Base-by-base conservation (phyloP, 129 eudicot species). In the Pulicaria dysenterica region DNA sequence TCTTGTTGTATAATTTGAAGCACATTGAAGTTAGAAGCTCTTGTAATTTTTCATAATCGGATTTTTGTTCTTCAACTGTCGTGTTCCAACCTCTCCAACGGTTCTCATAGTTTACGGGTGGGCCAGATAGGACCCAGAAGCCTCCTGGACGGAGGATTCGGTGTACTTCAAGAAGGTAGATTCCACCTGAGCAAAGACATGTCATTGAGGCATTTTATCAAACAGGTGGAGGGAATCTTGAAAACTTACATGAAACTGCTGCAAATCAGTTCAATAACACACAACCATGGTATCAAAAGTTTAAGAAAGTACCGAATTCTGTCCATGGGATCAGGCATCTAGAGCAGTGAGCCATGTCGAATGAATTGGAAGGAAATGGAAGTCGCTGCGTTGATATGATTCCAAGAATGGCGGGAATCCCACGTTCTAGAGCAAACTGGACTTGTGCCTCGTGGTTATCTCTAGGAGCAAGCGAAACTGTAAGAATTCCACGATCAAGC, bases 21-120 rank as follows among this genome's bases (percentile, higher is more conserved):
- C 98, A 94, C 98, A 90, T 85, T 6, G 98, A 76, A 34, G 91
- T 90, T 37, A 94, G 85, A 73, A 94, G 72, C 10, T 90, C 95
- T 72, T 88, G 92, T 69, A 94, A 37, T 73, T 94, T 94, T 39
- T 94, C 95, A 19, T 85, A 94, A 72, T 94, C 92, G 12, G 95
- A 75, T 84, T 79, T 90, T 74, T 94, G 97, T 39, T 87, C 98
- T 42, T 90, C 93, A 14, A 84, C 83, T 1, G 98, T 94, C 1
- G 98, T 90, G 83, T 94, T 94, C 98, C 98, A 94, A 19, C 98
- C 98, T 87, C 87, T 84, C 98, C 98, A 94, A 0, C 86, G 88
- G 71, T 84, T 86, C 57, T 90, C 97, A 36, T 90, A 94, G 86
- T 94, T 94, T 36, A 94, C 96, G 3, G 98, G 98, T 0, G 98